Base-by-base conservation (phyloP, 352 stramenopile genomes). In the Globisporangium uncinulatum region DNA sequence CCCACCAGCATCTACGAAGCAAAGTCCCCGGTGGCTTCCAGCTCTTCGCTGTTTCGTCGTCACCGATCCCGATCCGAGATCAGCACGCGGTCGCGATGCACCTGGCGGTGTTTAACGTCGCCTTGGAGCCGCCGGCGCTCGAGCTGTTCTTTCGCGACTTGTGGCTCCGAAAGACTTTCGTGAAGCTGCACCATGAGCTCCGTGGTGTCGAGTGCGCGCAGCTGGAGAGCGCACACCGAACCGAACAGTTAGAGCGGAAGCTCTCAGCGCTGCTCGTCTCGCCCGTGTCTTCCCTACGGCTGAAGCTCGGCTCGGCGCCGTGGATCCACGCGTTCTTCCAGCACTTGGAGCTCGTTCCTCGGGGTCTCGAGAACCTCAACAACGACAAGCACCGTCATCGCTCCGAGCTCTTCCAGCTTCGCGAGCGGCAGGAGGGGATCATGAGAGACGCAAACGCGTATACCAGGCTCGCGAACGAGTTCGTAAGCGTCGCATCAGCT, bases 21-120 rank as follows among this genome's bases (percentile, higher is more conserved):
- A 24, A 10, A 10, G 42, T 19, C 1, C 43, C 43, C n/a, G 24
- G 43, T 6, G 69, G 62, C 0, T 88, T 88, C 47, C 78, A 83
- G 50, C 39, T 88, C 2, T 83, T 80, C 34, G 75, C 66, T 0
- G 64, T 86, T 4, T 65, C 73, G 6, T 19, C 66, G 0, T 62
- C 43, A 14, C 14, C 56, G 5, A 57, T 74, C 8, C 21, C 51
- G 13, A 29, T 56, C 0, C 19, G 37, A 13, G 15, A 51, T 24
- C 66, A 72, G 31, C 60, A 76, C 42, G 49, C 21, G 2, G 32
- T 69, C 0, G 59, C 54, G 11, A 34, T 58, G 31, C 41, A 73
- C 13, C 60, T 82, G 34, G 51, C 56, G 0, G 54, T 81, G 13
- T 74, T 81, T 11, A 15, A 19, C 0, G 19, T 74, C 4, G 21